Evolutionary conservation across 306 rosid species (phyloP).

Genomic region (Cucumis melo): DNA sequence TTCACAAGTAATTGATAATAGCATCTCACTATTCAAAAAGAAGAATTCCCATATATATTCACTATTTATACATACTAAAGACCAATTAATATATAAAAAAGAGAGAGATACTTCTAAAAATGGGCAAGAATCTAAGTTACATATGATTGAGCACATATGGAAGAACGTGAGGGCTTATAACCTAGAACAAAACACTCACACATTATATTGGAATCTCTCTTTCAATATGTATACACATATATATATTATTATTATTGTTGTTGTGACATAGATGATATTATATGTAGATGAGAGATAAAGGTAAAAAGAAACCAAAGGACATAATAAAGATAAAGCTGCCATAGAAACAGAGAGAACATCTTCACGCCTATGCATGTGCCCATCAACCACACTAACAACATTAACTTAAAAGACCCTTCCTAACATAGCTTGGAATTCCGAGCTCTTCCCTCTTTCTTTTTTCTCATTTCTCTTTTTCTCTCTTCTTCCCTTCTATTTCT

Average conservation of each 20-base stretch:
- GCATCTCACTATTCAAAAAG: too few relatives aligned
- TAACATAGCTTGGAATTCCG: conserved; percentile 37
- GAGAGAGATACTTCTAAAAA: not conserved
- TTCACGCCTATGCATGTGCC: conserved; percentile 70
- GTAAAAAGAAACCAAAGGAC: conserved; percentile 16
- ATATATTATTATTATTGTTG: too few relatives aligned
- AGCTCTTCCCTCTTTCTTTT: not conserved
- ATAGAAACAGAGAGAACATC: conserved; percentile 49
- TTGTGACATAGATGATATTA: not conserved
- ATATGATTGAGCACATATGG: conserved; percentile 51
- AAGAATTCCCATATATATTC: too few relatives aligned
- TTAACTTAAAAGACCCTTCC: conserved; percentile 4
- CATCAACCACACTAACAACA: conserved; percentile 16
- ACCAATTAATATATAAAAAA: not conserved
- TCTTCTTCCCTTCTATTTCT: not conserved
- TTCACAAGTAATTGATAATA: too few relatives aligned
- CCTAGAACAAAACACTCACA: conserved; percentile 16
- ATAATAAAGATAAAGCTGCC: conserved; percentile 64
- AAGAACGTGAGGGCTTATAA: conserved; percentile 26
- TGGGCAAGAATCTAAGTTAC: conserved; percentile 22
- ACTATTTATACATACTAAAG: not conserved
- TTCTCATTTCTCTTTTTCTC: too few relatives aligned
- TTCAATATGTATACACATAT: too few relatives aligned
- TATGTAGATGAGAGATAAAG: conserved; percentile 1
- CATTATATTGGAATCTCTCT: conserved; percentile 25